Conservation (phyloP, 352 stramenopile genomes). For the Phytophthora cactorum region DNA sequence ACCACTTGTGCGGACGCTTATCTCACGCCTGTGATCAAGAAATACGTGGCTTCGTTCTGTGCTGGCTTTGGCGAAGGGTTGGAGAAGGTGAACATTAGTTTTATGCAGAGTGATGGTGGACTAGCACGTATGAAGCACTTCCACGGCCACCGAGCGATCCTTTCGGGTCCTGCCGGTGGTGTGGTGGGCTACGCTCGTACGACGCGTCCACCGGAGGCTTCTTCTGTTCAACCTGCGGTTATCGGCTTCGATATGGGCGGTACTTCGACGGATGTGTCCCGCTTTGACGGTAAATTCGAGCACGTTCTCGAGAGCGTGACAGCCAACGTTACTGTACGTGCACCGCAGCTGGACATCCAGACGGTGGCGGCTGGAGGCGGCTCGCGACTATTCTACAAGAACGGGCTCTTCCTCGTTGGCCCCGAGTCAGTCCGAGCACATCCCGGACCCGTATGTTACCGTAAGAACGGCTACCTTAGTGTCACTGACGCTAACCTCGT, state of each 20-base stretch:
- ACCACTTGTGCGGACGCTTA: slow-evolving; percentile 98
- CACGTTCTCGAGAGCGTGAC: slow-evolving; percentile 99
- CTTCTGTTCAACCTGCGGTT: slow-evolving; percentile 42
- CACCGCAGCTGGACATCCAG: slow-evolving; percentile 98
- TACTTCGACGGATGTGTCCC: slow-evolving; percentile 97
- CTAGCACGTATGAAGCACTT: slow-evolving; percentile 96
- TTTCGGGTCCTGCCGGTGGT: slow-evolving; percentile 94
- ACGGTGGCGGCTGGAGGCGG: slow-evolving; percentile 98
- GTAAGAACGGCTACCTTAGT: slow-evolving; percentile 96
- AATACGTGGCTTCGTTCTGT: slow-evolving; percentile 96
- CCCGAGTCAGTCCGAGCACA: slow-evolving; percentile 97
- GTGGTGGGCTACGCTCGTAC: slow-evolving; percentile 98
- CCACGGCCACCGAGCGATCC: slow-evolving; percentile 92
- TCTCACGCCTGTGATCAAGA: slow-evolving; percentile 98
- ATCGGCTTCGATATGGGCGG: slow-evolving; percentile 99
- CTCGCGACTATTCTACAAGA: slow-evolving; percentile 96
- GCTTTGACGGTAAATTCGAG: slow-evolving; percentile 97
- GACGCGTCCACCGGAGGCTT: slow-evolving; percentile 58
- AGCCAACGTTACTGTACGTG: slow-evolving; percentile 97
- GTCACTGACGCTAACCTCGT: slow-evolving; percentile 99
- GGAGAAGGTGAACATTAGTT: slow-evolving; percentile 92
- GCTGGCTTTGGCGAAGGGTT: slow-evolving; percentile 95
- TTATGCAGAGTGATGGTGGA: slow-evolving; percentile 99
- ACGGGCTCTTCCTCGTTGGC: slow-evolving; percentile 97
- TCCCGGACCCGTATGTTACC: slow-evolving; percentile 97